Base-by-base conservation (phyloP, 495 filamentous ascomycete genomes). In the Lentithecium fluviatile region DNA sequence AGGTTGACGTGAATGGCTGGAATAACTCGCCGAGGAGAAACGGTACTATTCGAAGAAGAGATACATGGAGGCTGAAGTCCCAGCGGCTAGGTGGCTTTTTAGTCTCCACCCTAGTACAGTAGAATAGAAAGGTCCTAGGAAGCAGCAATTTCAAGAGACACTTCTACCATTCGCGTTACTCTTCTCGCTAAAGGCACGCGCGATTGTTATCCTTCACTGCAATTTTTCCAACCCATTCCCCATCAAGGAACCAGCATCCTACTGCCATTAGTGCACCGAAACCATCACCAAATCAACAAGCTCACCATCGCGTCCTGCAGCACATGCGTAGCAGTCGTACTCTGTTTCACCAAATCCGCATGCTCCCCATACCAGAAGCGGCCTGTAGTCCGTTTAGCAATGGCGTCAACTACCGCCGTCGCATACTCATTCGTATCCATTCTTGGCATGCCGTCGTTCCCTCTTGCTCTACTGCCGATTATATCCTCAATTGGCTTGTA, bases 311-410 rank as follows among this genome's bases (percentile, higher is more conserved):
- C 23, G 10, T 50, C 24, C 7, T 15, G 24, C 47, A 23, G 47
- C 47, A 50, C 47, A 23, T 23, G 11, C 8, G 26, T 23, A 24
- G 6, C 17, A 5, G 47, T 50, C 19, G 37, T 60, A 5, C 11
- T 40, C 0, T 20, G 7, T 34, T 50, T 48, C 1, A 62, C 52
- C 19, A 21, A 10, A 0, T 45, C 26, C 8, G 59, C 59, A 45
- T 53, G 6, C 2, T 29, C 34, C 10, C 59, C 52, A 51, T 49
- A 49, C 59, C 59, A 62, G 17, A 56, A 56, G 15, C 45, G 56
- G 1, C 59, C 59, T 0, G 2, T 34, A 10, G 8, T 45, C 10
- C 36, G 11, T 19, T 29, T 36, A 6, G 19, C 21, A 56, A 62
- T 62, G 21, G 40, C 42, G 1, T 43, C 32, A 1, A 48, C 42